Conservation (phyloP, 768 basidiomycete species). For the Trametes meyenii region DNA sequence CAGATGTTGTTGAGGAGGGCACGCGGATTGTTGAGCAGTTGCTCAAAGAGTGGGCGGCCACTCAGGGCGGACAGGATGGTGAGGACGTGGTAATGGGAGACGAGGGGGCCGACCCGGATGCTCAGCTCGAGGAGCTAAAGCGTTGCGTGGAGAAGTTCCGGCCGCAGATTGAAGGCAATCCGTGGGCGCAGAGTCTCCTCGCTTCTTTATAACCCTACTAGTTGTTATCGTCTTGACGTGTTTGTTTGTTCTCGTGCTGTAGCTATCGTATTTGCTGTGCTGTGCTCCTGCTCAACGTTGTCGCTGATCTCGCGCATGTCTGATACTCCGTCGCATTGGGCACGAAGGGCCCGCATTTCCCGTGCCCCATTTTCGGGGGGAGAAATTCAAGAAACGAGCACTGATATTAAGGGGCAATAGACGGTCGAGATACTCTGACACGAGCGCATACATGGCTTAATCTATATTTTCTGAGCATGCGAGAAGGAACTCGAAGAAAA, state of each 20-base stretch:
- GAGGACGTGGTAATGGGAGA: conserved; percentile 58
- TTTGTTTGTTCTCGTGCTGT: not conserved
- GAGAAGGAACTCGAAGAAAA: no score
- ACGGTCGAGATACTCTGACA: no score
- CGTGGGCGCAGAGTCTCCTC: conserved; percentile 74
- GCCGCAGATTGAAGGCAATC: conserved; percentile 72
- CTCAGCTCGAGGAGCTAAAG: conserved; percentile 52
- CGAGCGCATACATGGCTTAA: no score
- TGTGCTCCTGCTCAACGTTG: not conserved
- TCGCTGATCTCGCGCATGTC: not conserved
- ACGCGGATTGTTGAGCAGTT: conserved; percentile 80
- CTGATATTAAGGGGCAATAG: no score
- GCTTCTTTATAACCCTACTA: conserved; percentile 21
- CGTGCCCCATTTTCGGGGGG: not conserved
- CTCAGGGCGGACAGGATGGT: conserved; percentile 38
- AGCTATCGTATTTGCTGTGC: conserved; percentile 13
- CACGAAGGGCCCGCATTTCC: not conserved
- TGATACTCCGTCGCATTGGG: not conserved
- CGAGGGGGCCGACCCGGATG: conserved; percentile 35
- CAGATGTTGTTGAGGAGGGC: conserved; percentile 75
- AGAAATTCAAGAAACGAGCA: no score
- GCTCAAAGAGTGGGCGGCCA: conserved; percentile 65
- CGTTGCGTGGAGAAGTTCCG: conserved; percentile 66
- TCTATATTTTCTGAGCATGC: no score
- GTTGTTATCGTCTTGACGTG: not conserved